Base-by-base conservation (phyloP, 306 rosid genomes). In the Fragaria nilgerrensis region DNA sequence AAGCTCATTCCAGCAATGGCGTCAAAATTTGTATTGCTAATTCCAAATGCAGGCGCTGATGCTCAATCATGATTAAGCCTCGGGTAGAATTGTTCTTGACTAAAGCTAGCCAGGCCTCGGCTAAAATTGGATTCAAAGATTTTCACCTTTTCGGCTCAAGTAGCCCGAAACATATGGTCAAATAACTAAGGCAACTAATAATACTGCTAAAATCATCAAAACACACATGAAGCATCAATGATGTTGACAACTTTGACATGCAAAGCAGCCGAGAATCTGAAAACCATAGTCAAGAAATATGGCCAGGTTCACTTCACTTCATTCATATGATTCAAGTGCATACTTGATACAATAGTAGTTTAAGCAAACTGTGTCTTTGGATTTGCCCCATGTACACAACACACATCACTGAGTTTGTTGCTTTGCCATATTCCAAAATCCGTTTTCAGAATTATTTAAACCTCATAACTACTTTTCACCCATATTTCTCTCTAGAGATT, bases 361-460 rank as follows among this genome's bases (percentile, higher is more conserved):
- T 25, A 59, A 59, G 36, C 36, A 59, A 43, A 59, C 65, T 20
- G 2, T 52, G 58, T 52, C 58, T 19, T 55, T n/a, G 62, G 62
- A 22, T n/a, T 55, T 55, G 13, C 29, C 62, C 14, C 62, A 22
- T n/a, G 5, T 20, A 3, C 62, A 53, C 61, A 53, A 53, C 11
- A 58, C 64, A 11, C 65, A 59, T 59, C 34, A 59, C 36, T 12
- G 65, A 20, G 80, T 44, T 65, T 64, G 52, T 64, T 70, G 39
- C 73, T 45, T 14, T 62, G 50, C 15, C 73, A 65, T 80, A 72
- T 73, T 85, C 90, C 89, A 80, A 83, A 83, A 76, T 74, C 85
- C 2, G 74, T 79, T 79, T 41, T 70, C 41, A 34, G 37, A 20
- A 73, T 73, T 74, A 75, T 67, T 80, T 71, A 73, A 8, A 75